These are phyloP conservation scores for Russula foetens DNA, from an alignment of 768 basidiomycete species.

Conservation along the genomic window DNA sequence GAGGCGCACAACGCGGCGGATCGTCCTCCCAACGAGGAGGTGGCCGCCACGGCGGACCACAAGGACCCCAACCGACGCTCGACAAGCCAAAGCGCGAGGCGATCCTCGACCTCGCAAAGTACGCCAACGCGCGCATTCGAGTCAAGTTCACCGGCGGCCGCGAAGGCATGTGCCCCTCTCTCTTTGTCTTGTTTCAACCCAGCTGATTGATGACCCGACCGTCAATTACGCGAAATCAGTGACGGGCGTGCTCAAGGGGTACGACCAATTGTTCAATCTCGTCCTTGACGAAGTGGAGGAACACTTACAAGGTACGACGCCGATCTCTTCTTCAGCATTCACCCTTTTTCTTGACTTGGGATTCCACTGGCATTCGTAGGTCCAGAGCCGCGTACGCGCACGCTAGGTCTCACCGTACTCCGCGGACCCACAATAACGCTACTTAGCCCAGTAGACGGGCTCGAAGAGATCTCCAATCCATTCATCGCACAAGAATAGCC, in stretches of 20 bases:
- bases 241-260: conserved; percentile 89
- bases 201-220: no score
- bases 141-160: conserved; percentile 98
- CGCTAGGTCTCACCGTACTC: conserved; percentile 80
- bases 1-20: conserved; percentile 38
- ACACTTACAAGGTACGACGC: conserved; percentile 50
- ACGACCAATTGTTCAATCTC: conserved; percentile 91
- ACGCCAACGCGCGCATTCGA: conserved; percentile 83
- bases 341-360: neutral
- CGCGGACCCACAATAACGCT: conserved; percentile 93
- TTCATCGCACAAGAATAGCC: conserved; percentile 69
- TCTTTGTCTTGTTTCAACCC: neutral
- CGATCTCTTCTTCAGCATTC: neutral
- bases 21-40: conserved; percentile 29
- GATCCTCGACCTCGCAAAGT: conserved; percentile 92
- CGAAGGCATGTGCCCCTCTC: conserved; percentile 52
- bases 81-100: conserved; percentile 88
- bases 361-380: conserved; percentile 31
- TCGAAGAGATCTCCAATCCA: conserved; percentile 89
- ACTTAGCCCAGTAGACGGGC: conserved; percentile 91
- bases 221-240: conserved; percentile 44
- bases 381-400: conserved; percentile 53
- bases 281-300: conserved; percentile 96
- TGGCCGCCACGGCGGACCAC: conserved; percentile 43
- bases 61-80: conserved; percentile 40